phyloP scores from a whole-genome alignment of 805 yeast species.

The Barnettozyma siamensis region DNA sequence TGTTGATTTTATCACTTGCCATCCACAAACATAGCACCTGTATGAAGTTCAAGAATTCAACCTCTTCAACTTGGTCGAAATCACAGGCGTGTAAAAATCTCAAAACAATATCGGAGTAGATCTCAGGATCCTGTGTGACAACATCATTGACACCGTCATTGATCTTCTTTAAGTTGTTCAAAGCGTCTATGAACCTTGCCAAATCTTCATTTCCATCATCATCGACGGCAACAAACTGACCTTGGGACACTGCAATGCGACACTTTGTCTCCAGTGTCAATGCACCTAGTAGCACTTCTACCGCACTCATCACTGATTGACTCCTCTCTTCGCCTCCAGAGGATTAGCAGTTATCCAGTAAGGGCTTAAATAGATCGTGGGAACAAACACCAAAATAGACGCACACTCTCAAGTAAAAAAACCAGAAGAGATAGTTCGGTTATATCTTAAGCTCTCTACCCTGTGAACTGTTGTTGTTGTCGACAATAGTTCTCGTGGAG shows the following conservation, averaged over 20 bases:
- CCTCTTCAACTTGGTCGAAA: neutral
- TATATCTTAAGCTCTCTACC: no score
- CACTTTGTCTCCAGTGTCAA: neutral
- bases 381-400: no score
- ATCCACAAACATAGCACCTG: slow-evolving; percentile 12
- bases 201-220: neutral
- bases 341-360: neutral
- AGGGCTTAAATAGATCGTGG: no score
- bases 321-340: no score
- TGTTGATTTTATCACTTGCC: slow-evolving; percentile 15
- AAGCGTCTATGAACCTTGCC: slow-evolving; percentile 2
- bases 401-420: no score
- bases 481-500: no score
- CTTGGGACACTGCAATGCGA: neutral
- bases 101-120: neutral
- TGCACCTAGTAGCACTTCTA: no score
- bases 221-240: neutral
- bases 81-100: slow-evolving; percentile 1
- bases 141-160: slow-evolving; percentile 2
- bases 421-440: no score
- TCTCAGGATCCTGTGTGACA: neutral
- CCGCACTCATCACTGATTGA: no score
- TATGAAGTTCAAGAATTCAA: slow-evolving; percentile 3
- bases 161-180: slow-evolving; percentile 11
- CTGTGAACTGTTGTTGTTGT: no score